A percentile compares a stretch with the other conserved stretches of the same genome.
phyloP scores from a whole-genome alignment of 2,329 filamentous ascomycete genomes.

The Lasiodiplodia gonubiensis region DNA sequence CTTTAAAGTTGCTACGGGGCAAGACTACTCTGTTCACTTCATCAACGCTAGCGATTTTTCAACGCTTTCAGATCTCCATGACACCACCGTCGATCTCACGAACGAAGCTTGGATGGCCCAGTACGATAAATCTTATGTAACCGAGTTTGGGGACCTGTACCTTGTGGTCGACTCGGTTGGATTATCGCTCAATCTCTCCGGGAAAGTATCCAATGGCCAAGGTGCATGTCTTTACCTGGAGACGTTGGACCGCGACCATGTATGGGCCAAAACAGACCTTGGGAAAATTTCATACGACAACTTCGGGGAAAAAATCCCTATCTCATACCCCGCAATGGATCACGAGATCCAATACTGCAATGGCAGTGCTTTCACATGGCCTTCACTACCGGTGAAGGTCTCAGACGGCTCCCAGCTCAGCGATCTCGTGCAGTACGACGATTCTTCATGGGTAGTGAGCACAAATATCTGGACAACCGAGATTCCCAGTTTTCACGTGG shows the following conservation, averaged over 20 bases:
- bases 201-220: background rate
- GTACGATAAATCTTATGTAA: background rate
- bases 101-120: background rate
- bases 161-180: background rate
- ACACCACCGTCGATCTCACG: background rate
- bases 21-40: background rate
- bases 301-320: background rate
- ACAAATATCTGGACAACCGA: background rate
- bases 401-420: background rate
- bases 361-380: background rate
- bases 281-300: background rate
- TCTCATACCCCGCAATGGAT: background rate
- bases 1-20: background rate
- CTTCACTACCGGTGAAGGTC: no score
- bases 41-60: background rate
- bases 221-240: background rate
- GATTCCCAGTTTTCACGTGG: background rate
- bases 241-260: no score
- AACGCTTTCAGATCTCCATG: background rate
- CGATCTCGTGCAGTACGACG: background rate
- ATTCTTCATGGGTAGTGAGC: background rate
- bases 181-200: background rate
- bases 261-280: background rate
- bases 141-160: background rate
- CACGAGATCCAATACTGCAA: background rate